Evolutionary conservation across 352 stramenopile genomes (phyloP), one percentile per base, ranked within the genome.

Genomic region (Elongisporangium prolatum): DNA sequence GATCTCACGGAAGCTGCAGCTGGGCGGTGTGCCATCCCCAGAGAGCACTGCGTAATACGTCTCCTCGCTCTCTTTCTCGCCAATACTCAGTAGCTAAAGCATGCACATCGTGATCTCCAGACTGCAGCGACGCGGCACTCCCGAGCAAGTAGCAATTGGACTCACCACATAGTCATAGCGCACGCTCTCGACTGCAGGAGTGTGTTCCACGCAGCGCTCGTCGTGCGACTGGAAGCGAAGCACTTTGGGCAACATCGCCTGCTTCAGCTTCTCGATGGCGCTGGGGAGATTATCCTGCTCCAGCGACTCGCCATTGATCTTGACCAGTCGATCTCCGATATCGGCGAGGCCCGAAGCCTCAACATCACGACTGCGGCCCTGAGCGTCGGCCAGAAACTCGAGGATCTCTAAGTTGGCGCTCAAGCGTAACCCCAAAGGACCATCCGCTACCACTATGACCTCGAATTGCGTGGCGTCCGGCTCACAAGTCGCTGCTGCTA

Each of bases 311-410:
- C 80, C 69, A 50, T 92, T 89, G 17, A 92, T 74, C 2, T 61
- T 60, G 7, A 88, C 47, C 11, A 92, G 69, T 3, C 63, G 71
- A 49, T 92, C 83, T 2, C 83, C 76, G n/a, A 92, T 79, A 75
- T 89, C 75, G 0, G 80, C 80, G 16, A 89, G 59, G 1, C 75
- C 78, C 0, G 74, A 85, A 21, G 76, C 76, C 49, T 92, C 83
- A 44, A 92, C 72, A 10, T 68, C 70, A 49, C 78, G 74, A 9
- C 69, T 66, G 4, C 80, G 76, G 48, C 83, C 83, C 25, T 88
- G 64, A 0, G 58, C 62, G 53, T 90, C 78, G 2, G 65, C 63
- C 28, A 87, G 57, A 52, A 92, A 92, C 53, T 83, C 80, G 20
- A 90, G 63, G 51, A 92, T 74, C 28, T 84, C 67, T 49, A 90